A percentile compares a stretch with the other conserved stretches of the same genome.
Conservation (phyloP, 202 grass and related monocot genomes). For the Dendrocalamus latiflorus region DNA sequence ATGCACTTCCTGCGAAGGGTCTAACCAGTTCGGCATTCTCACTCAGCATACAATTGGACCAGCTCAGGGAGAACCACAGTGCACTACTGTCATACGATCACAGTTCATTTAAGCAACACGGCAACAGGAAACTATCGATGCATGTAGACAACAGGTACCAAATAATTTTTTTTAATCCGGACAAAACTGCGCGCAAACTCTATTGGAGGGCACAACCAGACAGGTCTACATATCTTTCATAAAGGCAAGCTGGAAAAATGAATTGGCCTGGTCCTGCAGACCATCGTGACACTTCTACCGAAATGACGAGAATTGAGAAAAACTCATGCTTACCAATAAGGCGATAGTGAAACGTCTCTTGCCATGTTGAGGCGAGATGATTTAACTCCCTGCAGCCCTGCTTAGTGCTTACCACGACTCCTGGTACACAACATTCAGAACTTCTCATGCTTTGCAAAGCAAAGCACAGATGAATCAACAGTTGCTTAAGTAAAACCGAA, state of each 20-base stretch:
- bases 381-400: background rate
- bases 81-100: background rate
- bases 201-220: background rate
- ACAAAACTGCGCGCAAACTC: background rate
- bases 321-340: background rate
- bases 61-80: too few species aligned
- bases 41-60: too few species aligned
- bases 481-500: conserved; percentile 7
- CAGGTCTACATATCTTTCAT: background rate
- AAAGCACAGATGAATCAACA: background rate
- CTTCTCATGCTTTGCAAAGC: too few species aligned
- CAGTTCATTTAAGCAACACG: background rate
- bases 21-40: too few species aligned
- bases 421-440: too few species aligned
- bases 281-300: background rate
- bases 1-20: too few species aligned
- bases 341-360: background rate
- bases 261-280: background rate
- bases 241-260: background rate
- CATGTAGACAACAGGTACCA: background rate
- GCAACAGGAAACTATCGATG: background rate
- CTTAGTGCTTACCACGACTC: background rate
- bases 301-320: background rate
- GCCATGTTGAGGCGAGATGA: background rate
- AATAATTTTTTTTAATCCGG: background rate